Evolutionary conservation across 306 rosid species (phyloP).

Genomic region (Oxytropis ochrocephala): DNA sequence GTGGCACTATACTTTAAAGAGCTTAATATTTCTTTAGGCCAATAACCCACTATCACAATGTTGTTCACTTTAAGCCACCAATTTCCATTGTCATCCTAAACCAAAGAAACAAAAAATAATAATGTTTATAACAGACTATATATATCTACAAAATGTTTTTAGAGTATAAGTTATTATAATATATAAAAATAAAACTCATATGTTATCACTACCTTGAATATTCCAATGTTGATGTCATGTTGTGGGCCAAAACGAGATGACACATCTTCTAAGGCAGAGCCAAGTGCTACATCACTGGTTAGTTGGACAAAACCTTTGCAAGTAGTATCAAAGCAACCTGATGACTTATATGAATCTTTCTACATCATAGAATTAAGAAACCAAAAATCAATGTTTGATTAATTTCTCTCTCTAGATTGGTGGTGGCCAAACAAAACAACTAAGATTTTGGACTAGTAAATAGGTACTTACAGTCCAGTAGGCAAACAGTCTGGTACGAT

Average conservation of each 20-base stretch:
- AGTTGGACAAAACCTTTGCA: constrained; percentile 64
- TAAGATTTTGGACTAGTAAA: neutral
- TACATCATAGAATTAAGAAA: neutral
- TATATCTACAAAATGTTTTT: no score
- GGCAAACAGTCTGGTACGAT: constrained; percentile 24
- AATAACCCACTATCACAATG: constrained; percentile 36
- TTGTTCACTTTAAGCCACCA: constrained; percentile 51
- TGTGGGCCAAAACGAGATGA: constrained; percentile 29
- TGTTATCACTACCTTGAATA: constrained; percentile 34
- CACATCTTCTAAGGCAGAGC: constrained; percentile 29
- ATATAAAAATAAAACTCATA: no score
- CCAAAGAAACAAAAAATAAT: no score
- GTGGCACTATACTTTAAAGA: constrained; percentile 25
- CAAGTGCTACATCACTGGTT: constrained; percentile 27
- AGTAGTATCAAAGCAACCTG: constrained; percentile 66
- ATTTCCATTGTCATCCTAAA: constrained; percentile 34
- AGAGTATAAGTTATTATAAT: no score
- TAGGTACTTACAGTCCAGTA: constrained; percentile 59
- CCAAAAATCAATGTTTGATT: neutral
- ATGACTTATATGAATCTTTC: constrained; percentile 48
- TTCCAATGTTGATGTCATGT: constrained; percentile 21
- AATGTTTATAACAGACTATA: no score
- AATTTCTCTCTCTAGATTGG: neutral
- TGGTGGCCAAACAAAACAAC: neutral
- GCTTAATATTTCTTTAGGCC: constrained; percentile 28